Conservation (phyloP, 208 protist genomes). For the Crithidia fasciculata region DNA sequence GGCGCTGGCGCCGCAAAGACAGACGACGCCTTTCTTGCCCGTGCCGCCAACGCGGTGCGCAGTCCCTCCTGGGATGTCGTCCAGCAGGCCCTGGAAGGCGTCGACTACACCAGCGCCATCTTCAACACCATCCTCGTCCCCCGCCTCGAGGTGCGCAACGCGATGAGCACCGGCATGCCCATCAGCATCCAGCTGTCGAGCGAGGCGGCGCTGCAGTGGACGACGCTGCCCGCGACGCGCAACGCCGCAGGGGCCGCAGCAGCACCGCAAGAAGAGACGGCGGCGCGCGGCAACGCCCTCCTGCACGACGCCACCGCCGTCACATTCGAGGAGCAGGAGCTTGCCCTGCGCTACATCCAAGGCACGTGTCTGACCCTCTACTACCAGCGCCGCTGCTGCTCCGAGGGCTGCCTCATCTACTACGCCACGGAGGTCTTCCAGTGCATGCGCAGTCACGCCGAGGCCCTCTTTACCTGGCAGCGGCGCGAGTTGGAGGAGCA, state of each 20-base stretch:
- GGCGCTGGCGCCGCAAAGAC: neutral
- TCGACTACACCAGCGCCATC: constrained; percentile 65
- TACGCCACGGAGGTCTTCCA: constrained; percentile 83
- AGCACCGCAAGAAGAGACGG: neutral
- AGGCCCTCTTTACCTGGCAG: constrained; percentile 57
- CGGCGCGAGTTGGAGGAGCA: constrained; percentile 34
- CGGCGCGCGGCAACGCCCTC: constrained; percentile 28
- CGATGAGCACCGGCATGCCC: constrained; percentile 53
- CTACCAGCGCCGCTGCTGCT: constrained; percentile 74
- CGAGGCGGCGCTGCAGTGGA: constrained; percentile 45
- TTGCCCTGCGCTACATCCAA: constrained; percentile 84
- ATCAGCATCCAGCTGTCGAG: constrained; percentile 39
- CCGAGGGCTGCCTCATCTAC: constrained; percentile 70
- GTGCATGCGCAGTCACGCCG: constrained; percentile 83
- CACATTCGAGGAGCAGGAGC: constrained; percentile 84
- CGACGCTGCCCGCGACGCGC: constrained; percentile 24
- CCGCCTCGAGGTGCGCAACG: constrained; percentile 51
- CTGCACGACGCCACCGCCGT: constrained; percentile 56
- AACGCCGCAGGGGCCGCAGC: neutral
- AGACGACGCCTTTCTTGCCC: neutral
- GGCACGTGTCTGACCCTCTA: constrained; percentile 74
- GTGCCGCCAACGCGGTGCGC: constrained; percentile 11
- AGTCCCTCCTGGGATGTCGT: constrained; percentile 59
- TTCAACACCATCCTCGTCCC: constrained; percentile 74
- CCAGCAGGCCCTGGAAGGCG: constrained; percentile 62